Conservation (phyloP, 108 stramenopile genomes). For the Pseudonitzschia delicatissima region DNA sequence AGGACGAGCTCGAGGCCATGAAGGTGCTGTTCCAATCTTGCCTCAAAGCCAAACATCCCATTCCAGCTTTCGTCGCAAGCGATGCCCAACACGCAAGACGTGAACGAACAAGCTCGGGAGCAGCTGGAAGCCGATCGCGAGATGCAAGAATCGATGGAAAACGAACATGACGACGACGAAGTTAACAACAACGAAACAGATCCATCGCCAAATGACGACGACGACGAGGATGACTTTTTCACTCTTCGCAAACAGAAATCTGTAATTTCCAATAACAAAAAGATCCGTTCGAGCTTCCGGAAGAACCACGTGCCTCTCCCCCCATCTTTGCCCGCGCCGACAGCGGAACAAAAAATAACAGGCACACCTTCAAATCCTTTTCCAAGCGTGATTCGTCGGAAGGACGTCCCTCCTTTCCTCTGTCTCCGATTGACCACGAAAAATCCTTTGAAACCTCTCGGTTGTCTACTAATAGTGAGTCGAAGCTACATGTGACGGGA, state of each 20-base stretch:
- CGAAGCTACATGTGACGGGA: neutral
- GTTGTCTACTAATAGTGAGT: neutral
- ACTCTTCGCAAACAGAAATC: neutral
- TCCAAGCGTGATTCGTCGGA: neutral
- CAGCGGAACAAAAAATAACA: neutral
- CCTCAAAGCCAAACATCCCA: neutral
- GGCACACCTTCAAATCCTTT: neutral
- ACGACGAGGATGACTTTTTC: neutral
- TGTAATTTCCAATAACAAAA: neutral
- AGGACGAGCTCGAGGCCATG: neutral
- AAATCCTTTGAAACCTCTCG: neutral
- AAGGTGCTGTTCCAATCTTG: neutral
- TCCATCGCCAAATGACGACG: neutral
- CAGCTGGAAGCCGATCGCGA: constrained; percentile 34
- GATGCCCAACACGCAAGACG: constrained; percentile 26
- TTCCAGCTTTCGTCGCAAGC: neutral
- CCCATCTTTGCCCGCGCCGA: neutral
- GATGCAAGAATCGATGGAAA: constrained; percentile 11
- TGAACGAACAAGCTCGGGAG: constrained; percentile 34
- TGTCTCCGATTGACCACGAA: constrained; percentile 9
- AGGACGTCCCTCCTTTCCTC: neutral
- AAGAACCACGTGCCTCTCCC: neutral
- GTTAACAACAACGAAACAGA: neutral
- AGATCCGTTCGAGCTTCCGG: neutral
- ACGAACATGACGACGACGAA: constrained; percentile 6